Percentiles rank a stretch among this genome's conserved stretches.
Evolutionary conservation across 768 basidiomycete genomes (phyloP).

Genomic region (Auricularia heimuer): DNA sequence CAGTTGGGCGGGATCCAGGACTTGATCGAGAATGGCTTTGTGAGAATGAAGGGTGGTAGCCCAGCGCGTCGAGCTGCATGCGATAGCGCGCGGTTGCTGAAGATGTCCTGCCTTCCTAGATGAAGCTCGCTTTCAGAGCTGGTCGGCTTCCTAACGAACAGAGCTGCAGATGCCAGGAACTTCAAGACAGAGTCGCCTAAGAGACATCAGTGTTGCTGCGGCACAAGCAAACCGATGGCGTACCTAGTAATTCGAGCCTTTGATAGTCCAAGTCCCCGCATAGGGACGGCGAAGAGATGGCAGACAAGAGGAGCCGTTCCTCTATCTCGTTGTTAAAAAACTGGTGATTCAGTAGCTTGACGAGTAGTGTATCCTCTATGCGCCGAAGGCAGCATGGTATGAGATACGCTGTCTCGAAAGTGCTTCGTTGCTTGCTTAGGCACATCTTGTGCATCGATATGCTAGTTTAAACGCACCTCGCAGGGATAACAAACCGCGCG

Average conservation of each 20-base stretch:
- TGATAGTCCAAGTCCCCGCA: constrained; percentile 71
- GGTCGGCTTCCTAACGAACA: constrained; percentile 59
- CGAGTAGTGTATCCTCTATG: constrained; percentile 64
- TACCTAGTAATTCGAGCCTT: constrained; percentile 74
- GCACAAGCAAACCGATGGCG: constrained; percentile 8
- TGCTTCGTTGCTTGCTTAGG: constrained; percentile 28
- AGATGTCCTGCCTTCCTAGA: constrained; percentile 51
- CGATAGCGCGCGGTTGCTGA: constrained; percentile 64
- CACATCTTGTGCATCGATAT: too few species aligned
- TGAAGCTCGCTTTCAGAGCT: constrained; percentile 62
- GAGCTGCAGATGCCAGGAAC: constrained; percentile 61
- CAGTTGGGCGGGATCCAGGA: constrained; percentile 51
- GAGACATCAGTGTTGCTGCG: neutral
- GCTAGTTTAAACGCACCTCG: constrained; percentile 38
- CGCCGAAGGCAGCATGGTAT: constrained; percentile 66
- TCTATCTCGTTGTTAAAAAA: constrained; percentile 54
- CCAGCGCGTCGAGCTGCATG: constrained; percentile 44
- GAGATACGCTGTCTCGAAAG: constrained; percentile 55
- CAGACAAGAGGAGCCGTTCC: constrained; percentile 51
- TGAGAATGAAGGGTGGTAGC: constrained; percentile 65
- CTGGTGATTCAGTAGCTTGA: constrained; percentile 66
- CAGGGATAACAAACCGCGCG: constrained; percentile 58
- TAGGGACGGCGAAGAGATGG: constrained; percentile 62
- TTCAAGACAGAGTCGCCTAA: constrained; percentile 79
- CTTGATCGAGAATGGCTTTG: constrained; percentile 57